Percentiles rank a stretch among this genome's conserved stretches.
These are phyloP conservation scores for Boechera divaricarpa DNA, from an alignment of 345 rosid species.

Conservation along the genomic window DNA sequence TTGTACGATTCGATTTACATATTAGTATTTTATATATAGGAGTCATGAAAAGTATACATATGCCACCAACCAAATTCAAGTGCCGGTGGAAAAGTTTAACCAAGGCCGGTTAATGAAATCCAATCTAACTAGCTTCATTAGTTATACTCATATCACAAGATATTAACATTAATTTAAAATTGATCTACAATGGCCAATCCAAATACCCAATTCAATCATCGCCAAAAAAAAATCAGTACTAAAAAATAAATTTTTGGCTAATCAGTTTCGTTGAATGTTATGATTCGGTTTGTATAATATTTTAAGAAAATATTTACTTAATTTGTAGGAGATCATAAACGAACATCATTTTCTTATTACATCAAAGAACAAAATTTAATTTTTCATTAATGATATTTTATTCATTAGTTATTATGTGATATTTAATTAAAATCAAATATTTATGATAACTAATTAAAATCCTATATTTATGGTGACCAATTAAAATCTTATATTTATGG, in stretches of 20 bases:
- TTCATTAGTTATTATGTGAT: no score
- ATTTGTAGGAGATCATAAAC: neutral
- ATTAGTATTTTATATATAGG: neutral
- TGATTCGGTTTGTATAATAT: neutral
- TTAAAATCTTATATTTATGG: no score
- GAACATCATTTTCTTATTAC: neutral
- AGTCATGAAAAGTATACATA: conserved; percentile 28
- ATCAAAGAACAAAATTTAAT: no score
- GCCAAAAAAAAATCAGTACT: neutral
- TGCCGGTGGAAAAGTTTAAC: conserved; percentile 28
- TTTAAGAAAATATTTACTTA: neutral
- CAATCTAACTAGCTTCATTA: conserved; percentile 25
- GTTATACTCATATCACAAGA: neutral
- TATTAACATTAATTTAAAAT: neutral
- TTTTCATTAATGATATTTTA: no score
- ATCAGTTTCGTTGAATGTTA: neutral
- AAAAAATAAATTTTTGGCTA: neutral
- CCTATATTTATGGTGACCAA: no score
- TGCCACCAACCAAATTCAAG: conserved; percentile 34
- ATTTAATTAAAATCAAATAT: no score
- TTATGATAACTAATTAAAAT: no score
- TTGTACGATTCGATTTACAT: conserved; percentile 28
- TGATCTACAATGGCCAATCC: neutral
- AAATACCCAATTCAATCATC: neutral
- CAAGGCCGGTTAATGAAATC: conserved; percentile 24